Evolutionary conservation across 306 rosid genomes (phyloP).

Genomic region (Cucurbita pepo): DNA sequence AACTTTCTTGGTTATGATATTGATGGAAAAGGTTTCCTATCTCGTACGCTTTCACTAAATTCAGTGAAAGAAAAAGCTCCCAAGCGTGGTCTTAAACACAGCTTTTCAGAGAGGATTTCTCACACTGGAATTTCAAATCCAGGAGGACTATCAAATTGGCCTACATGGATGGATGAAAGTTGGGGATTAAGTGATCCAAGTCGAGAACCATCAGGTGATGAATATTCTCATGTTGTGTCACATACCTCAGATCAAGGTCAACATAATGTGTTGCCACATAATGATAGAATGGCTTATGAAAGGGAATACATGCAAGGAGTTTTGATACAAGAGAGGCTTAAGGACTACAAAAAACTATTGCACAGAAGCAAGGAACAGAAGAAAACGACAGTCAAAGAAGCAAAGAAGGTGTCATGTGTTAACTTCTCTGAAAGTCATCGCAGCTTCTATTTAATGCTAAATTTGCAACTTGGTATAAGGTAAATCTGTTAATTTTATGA

Average conservation of each 20-base stretch:
- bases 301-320: conserved; percentile 96
- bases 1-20: conserved; percentile 20
- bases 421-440: conserved; percentile 10
- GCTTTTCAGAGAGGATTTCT: conserved; percentile 24
- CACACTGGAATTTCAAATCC: conserved; percentile 13
- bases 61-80: conserved; percentile 12
- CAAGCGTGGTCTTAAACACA: conserved; percentile 31
- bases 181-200: conserved; percentile 15
- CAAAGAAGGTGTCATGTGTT: conserved; percentile 34
- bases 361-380: conserved; percentile 28
- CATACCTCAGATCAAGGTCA: conserved; percentile 25
- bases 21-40: conserved; percentile 10
- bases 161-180: conserved; percentile 23
- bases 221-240: conserved; percentile 15
- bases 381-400: conserved; percentile 25
- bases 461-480: conserved; percentile 57
- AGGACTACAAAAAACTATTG: conserved; percentile 22
- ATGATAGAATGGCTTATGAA: conserved; percentile 27
- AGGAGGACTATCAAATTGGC: conserved; percentile 29
- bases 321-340: conserved; percentile 47
- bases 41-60: conserved; percentile 16
- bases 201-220: conserved; percentile 18
- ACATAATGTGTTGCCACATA: conserved; percentile 16
- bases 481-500: conserved; percentile 7
- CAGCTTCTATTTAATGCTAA: conserved; percentile 36